Conservation (phyloP, 345 rosid genomes). For the Psidium friedrichsthalianum region DNA sequence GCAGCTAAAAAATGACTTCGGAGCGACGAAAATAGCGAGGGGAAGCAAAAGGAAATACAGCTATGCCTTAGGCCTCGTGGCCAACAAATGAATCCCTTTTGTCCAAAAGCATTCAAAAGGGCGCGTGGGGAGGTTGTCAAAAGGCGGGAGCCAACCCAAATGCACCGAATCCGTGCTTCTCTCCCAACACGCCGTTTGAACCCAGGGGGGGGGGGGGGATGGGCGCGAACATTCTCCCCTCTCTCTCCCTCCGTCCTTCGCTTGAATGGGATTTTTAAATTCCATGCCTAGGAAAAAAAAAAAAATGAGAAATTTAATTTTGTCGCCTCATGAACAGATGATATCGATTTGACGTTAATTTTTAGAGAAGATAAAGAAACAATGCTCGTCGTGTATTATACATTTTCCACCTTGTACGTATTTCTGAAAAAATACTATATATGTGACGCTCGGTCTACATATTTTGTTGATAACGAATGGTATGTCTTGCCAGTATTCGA, state of each 20-base stretch:
- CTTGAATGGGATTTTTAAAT: not conserved
- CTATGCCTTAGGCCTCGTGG: not conserved
- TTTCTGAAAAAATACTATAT: no score
- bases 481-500: no score
- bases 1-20: not conserved
- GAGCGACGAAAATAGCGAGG: not conserved
- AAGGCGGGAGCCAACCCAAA: not conserved
- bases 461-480: no score
- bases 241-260: not conserved
- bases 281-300: not conserved
- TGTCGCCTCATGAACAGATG: not conserved
- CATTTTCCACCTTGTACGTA: no score
- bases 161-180: not conserved
- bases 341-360: not conserved
- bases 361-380: not conserved
- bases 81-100: not conserved
- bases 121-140: not conserved
- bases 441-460: no score
- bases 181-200: not conserved
- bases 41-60: not conserved
- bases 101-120: not conserved
- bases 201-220: no score
- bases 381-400: not conserved
- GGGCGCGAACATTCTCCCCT: not conserved
- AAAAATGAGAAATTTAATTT: rapidly evolving